Evolutionary conservation across 2,329 filamentous ascomycete species (phyloP).

Genomic region (Aspergillus transmontanensis): DNA sequence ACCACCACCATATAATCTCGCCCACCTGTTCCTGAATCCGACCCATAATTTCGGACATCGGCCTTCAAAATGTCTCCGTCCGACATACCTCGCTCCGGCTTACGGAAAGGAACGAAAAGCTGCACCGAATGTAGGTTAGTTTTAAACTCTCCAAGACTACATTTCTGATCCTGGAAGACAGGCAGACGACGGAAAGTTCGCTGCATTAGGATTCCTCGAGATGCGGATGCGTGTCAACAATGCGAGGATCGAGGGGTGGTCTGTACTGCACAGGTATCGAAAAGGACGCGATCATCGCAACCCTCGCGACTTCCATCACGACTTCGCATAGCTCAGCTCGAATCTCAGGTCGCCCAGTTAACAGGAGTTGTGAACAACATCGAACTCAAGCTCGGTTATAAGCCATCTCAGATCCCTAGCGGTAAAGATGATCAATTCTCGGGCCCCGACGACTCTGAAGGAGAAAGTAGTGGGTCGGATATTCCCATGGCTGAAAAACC

Average conservation of each 20-base stretch:
- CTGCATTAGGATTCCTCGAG: slow-evolving; percentile 18
- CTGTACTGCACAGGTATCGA: slow-evolving; percentile 18
- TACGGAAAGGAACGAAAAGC: slow-evolving; percentile 23
- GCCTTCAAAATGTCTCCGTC: background rate
- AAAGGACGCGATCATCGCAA: slow-evolving; percentile 11
- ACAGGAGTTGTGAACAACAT: slow-evolving; percentile 16
- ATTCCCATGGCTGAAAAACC: slow-evolving; percentile 13
- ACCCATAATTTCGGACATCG: slow-evolving; percentile 1
- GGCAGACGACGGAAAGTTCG: slow-evolving; percentile 24
- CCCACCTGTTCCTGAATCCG: background rate
- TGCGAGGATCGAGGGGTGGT: slow-evolving; percentile 19
- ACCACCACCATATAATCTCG: background rate
- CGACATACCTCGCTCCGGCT: slow-evolving; percentile 12
- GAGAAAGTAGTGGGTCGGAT: slow-evolving; percentile 18
- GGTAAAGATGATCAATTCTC: background rate
- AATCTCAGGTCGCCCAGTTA: slow-evolving; percentile 17
- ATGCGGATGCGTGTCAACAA: slow-evolving; percentile 19
- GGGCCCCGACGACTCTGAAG: slow-evolving; percentile 14
- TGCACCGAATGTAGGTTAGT: slow-evolving; percentile 23
- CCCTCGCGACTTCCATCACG: slow-evolving; percentile 18
- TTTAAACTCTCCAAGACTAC: background rate
- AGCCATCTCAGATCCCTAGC: slow-evolving; percentile 3
- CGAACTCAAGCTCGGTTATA: slow-evolving; percentile 15
- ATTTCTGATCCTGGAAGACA: background rate
- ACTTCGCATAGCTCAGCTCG: slow-evolving; percentile 21